Conservation (phyloP, 2,329 filamentous ascomycete genomes). For the Exophiala alcalophila region DNA sequence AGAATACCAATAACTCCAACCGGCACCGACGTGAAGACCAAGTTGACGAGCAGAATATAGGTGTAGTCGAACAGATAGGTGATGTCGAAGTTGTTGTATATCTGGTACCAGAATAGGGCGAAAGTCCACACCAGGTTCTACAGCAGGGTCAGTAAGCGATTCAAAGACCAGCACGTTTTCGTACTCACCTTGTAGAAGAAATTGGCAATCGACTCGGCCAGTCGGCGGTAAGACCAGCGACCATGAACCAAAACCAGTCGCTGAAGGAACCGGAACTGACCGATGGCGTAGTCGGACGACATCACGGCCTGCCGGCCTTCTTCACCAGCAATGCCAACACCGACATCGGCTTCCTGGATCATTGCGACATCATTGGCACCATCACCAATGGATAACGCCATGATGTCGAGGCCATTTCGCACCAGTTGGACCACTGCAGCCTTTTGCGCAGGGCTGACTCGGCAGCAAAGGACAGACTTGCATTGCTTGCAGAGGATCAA, state of each 20-base stretch:
- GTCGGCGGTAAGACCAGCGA: conserved; percentile 90
- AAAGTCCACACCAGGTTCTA: conserved; percentile 97
- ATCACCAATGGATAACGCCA: conserved; percentile 90
- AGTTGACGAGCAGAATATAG: conserved; percentile 94
- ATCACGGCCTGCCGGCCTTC: conserved; percentile 91
- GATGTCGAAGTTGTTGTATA: conserved; percentile 93
- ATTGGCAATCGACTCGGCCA: conserved; percentile 92
- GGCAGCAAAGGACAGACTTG: conserved; percentile 92
- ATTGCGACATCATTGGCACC: conserved; percentile 96
- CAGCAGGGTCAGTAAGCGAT: conserved; percentile 31
- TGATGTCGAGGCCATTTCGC: conserved; percentile 89
- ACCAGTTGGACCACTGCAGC: conserved; percentile 96
- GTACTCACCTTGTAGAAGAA: conserved; percentile 89
- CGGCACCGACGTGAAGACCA: conserved; percentile 92
- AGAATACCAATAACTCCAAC: conserved; percentile 95
- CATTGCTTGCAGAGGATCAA: conserved; percentile 94
- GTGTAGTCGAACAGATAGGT: conserved; percentile 97
- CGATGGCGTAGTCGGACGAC: conserved; percentile 94
- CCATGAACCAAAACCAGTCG: conserved; percentile 85
- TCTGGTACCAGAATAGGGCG: conserved; percentile 94
- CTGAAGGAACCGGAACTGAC: conserved; percentile 85
- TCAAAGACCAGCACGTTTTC: neutral
- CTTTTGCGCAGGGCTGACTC: conserved; percentile 95
- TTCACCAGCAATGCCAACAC: conserved; percentile 89
- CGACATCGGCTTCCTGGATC: conserved; percentile 97